phyloP scores from a whole-genome alignment of 192 early-diverging fungal genomes.

The Linnemannia exigua region DNA sequence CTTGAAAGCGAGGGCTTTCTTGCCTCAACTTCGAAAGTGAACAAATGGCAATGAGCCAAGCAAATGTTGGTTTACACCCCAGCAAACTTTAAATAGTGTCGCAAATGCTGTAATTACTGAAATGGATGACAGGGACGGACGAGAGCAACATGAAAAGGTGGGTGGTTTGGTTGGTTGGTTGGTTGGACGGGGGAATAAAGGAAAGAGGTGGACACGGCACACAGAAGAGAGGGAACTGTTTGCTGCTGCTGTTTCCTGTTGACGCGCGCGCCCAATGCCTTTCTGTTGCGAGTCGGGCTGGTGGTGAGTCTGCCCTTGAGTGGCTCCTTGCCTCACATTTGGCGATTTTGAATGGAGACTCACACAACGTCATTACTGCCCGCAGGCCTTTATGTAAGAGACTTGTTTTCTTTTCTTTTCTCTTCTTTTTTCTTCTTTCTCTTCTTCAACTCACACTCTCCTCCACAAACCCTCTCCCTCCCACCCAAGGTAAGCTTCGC shows the following conservation, averaged over 20 bases:
- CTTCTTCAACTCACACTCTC: slow-evolving; percentile 11
- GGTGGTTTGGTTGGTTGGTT: background rate
- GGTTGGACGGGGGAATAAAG: background rate
- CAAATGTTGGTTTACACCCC: background rate
- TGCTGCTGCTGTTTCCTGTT: background rate
- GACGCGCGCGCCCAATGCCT: slow-evolving; percentile 1
- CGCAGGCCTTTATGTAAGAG: too few relatives aligned
- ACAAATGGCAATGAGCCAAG: background rate
- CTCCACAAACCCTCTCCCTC: background rate
- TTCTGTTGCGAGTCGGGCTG: background rate
- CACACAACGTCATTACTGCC: slow-evolving; percentile 5
- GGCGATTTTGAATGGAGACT: background rate
- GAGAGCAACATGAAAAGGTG: background rate
- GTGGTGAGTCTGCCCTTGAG: background rate
- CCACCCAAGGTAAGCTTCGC: slow-evolving; percentile 22
- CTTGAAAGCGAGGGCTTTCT: background rate
- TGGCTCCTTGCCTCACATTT: background rate
- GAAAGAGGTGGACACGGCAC: background rate
- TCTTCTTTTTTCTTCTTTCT: background rate
- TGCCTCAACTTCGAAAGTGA: background rate
- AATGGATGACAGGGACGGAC: background rate
- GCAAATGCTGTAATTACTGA: background rate
- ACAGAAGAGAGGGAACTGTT: background rate
- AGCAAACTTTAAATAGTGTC: background rate
- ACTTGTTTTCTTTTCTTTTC: background rate